Base-by-base conservation (phyloP, 2,329 filamentous ascomycete genomes). In the Cryphonectria parasitica region DNA sequence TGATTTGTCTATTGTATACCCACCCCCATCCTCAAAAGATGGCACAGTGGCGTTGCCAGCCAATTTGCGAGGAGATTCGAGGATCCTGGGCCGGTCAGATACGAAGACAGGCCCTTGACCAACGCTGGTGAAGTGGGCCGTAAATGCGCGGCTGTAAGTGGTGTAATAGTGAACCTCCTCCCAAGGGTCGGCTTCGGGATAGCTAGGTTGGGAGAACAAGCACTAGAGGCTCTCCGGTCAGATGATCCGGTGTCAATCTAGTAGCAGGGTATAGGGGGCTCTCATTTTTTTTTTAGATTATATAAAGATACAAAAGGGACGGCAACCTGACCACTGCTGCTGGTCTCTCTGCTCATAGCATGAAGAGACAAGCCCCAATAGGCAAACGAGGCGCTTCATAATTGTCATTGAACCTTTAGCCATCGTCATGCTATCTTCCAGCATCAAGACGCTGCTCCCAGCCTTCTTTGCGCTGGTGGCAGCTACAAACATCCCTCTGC, bases 401-500 rank as follows among this genome's bases (percentile, higher is more conserved):
- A 8, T 31, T 28, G 39, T n/a, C 13, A 43, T n/a, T 25, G 7
- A 43, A 7, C 39, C 17, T 61, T 28, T 31, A 54, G 60, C 15
- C 67, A 72, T 31, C 8, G 45, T 22, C 19, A 77, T 77, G 76
- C 75, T 73, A 68, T 22, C 71, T 64, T 70, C 69, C 31, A 65
- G 68, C n/a, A 3, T 75, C 41, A 64, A 71, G 34, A 65, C 61
- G 66, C 43, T 73, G 73, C 68, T 80, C 72, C 71, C 76, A 17
- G 75, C 74, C 73, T 75, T 15, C 74, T 73, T n/a, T 28, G n/a
- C 31, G 31, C 73, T 75, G 45, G 73, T 74, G 10, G 54, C 76
- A 28, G 72, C 76, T 11, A 74, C 72, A 54, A 64, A 73, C 56
- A 65, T 74, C n/a, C 74, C 78, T 63, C 73, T 80, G 3, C 79